Conservation (phyloP, 23 red algal genomes). For the Agarophyton chilense region DNA sequence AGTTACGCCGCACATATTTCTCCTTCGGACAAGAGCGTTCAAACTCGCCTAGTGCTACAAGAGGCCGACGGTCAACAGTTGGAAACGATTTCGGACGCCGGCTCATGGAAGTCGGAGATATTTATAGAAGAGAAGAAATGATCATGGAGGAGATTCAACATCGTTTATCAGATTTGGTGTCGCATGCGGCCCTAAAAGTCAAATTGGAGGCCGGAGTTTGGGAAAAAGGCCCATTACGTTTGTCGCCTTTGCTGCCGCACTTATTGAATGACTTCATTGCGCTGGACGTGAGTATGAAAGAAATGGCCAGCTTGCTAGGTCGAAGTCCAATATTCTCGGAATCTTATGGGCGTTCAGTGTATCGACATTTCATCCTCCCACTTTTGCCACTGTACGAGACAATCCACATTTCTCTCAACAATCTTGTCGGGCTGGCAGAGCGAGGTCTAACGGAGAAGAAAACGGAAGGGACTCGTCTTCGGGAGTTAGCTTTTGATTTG, state of each 20-base stretch:
- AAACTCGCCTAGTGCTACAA: neutral
- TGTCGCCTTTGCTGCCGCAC: conserved; percentile 7
- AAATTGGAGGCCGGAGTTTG: conserved; percentile 52
- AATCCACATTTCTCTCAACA: conserved; percentile 45
- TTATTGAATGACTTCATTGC: conserved; percentile 50
- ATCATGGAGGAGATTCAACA: conserved; percentile 41
- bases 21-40: conserved; percentile 16
- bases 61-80: neutral
- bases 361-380: conserved; percentile 54
- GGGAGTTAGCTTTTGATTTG: conserved; percentile 34
- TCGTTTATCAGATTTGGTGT: conserved; percentile 26
- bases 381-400: conserved; percentile 45
- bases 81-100: neutral
- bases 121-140: conserved; percentile 44
- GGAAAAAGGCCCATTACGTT: conserved; percentile 19
- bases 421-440: conserved; percentile 25
- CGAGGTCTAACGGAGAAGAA: neutral
- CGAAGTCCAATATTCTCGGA: conserved; percentile 60
- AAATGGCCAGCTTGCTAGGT: conserved; percentile 57
- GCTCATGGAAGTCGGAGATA: conserved; percentile 3
- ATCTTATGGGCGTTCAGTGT: conserved; percentile 58
- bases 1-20: conserved; percentile 52
- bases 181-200: conserved; percentile 28
- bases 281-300: conserved; percentile 45
- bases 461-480: neutral